Conservation (phyloP, 1,284 basidiomycete species). For the Trichosporon inkin region DNA sequence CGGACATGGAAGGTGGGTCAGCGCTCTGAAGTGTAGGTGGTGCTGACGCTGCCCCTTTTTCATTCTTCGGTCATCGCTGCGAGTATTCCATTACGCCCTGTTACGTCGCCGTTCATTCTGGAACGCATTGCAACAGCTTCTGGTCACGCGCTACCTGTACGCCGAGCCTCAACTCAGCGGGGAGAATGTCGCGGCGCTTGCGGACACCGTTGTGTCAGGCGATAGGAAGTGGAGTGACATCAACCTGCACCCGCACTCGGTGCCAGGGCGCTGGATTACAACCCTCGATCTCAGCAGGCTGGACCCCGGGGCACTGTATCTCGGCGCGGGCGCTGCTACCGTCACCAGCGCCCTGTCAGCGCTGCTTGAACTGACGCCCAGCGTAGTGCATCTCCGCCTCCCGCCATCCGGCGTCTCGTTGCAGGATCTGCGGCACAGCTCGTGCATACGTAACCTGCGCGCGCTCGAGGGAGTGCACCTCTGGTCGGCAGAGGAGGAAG, state of each 20-base stretch:
- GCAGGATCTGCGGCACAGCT: slow-evolving; percentile 54
- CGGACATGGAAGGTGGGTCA: slow-evolving; percentile 65
- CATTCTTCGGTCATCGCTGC: background rate
- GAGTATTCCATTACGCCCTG: background rate
- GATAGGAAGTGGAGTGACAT: slow-evolving; percentile 81
- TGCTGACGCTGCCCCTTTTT: background rate
- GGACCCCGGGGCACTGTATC: slow-evolving; percentile 54
- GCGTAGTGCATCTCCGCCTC: slow-evolving; percentile 60
- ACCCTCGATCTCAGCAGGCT: slow-evolving; percentile 64
- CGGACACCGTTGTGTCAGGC: slow-evolving; percentile 56
- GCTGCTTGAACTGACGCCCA: slow-evolving; percentile 67
- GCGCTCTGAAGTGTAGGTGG: background rate
- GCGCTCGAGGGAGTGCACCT: slow-evolving; percentile 59
- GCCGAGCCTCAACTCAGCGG: slow-evolving; percentile 56
- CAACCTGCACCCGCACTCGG: slow-evolving; percentile 71
- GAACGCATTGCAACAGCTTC: slow-evolving; percentile 53
- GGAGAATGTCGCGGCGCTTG: slow-evolving; percentile 58
- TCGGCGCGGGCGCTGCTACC: slow-evolving; percentile 59
- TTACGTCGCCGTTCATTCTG: no score
- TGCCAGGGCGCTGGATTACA: slow-evolving; percentile 77
- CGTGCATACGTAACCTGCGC: slow-evolving; percentile 51
- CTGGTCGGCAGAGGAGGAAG: slow-evolving; percentile 37
- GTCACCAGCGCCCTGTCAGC: slow-evolving; percentile 18
- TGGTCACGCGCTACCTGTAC: slow-evolving; percentile 66
- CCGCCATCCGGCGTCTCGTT: slow-evolving; percentile 57